Base-by-base conservation (phyloP, 805 yeast genomes). In the Schwanniomyces vanrijiae region DNA sequence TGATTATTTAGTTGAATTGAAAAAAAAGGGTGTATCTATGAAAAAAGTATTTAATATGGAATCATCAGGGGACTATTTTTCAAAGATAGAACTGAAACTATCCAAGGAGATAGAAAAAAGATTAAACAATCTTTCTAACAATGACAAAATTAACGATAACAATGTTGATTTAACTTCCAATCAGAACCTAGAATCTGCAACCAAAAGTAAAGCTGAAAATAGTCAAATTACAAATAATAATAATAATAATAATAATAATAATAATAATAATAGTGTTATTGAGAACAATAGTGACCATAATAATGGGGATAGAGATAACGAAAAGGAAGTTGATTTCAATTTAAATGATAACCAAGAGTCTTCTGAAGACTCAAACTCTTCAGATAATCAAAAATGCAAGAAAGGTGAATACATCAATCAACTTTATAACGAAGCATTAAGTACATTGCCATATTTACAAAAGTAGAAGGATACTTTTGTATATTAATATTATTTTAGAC, bases 11-110 rank as follows among this genome's bases (percentile, higher is more conserved):
- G 60, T 58, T 11, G 51, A 51, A n/a, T 61, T 71, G 39, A 65
- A 66, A 45, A 56, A 60, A 29, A 49, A 60, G 37, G 75, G 75
- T 1, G 54, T 71, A 7, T 56, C 66, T 4, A 50, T 73, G 31
- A 66, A 62, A 26, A 50, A 50, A 10, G 47, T 59, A 3, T 61
- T 59, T 43, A 50, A 55, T 37, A 42, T 47, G 39, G 41, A 53
- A 2, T 35, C 40, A 5, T 24, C 18, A 25, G 45, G 45, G 31
- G 48, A 46, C 25, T 38, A 38, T n/a, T 18, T 31, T 19, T 11
- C 43, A 34, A 43, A 21, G 39, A 42, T 26, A 52, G 47, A 19
- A 47, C 40, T 20, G 45, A 42, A 4, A 14, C 55, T 14, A 53
- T 26, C 59, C 5, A 48, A 47, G n/a, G 57, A 54, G 31, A 50